Percentiles rank a stretch among this genome's conserved stretches.
phyloP scores from a whole-genome alignment of 2,329 filamentous ascomycete genomes.

The Penicillium sp. region DNA sequence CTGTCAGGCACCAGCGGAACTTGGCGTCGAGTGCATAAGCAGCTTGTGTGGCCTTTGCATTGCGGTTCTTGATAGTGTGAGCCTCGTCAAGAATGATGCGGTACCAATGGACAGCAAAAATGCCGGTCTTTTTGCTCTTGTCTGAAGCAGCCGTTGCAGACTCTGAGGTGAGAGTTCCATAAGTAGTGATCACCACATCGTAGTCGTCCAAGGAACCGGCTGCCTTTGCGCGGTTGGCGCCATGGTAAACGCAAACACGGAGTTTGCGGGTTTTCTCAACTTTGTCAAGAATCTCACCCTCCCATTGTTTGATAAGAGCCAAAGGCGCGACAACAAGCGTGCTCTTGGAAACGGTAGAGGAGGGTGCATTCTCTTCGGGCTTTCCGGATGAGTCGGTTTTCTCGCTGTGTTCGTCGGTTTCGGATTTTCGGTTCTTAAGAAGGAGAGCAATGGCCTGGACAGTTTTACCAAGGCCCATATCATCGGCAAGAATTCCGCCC shows the following conservation, averaged over 20 bases:
- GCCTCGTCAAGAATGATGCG: constrained; percentile 93
- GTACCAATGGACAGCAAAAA: constrained; percentile 92
- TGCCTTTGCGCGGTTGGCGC: constrained; percentile 74
- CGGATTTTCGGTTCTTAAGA: constrained; percentile 71
- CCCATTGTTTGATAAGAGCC: constrained; percentile 95
- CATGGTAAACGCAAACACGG: constrained; percentile 85
- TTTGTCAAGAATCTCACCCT: constrained; percentile 82
- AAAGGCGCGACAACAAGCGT: constrained; percentile 91
- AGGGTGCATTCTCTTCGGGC: constrained; percentile 40
- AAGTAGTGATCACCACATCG: constrained; percentile 96
- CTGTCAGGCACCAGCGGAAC: constrained; percentile 93
- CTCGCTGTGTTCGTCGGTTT: constrained; percentile 34
- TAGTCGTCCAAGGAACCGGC: constrained; percentile 73
- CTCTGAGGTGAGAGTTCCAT: constrained; percentile 91
- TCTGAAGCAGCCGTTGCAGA: constrained; percentile 60
- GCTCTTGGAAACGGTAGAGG: constrained; percentile 68
- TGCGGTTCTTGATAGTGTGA: constrained; percentile 97
- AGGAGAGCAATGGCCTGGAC: constrained; percentile 88
- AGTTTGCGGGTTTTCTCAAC: constrained; percentile 65
- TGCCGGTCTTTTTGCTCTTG: constrained; percentile 66
- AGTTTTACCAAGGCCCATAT: constrained; percentile 94
- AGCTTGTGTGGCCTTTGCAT: constrained; percentile 90
- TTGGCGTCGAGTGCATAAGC: constrained; percentile 78
- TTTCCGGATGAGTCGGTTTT: constrained; percentile 39
- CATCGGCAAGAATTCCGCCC: constrained; percentile 91